Evolutionary conservation across 495 filamentous ascomycete species (phyloP).

Genomic region (Aspergillus homomorphus): DNA sequence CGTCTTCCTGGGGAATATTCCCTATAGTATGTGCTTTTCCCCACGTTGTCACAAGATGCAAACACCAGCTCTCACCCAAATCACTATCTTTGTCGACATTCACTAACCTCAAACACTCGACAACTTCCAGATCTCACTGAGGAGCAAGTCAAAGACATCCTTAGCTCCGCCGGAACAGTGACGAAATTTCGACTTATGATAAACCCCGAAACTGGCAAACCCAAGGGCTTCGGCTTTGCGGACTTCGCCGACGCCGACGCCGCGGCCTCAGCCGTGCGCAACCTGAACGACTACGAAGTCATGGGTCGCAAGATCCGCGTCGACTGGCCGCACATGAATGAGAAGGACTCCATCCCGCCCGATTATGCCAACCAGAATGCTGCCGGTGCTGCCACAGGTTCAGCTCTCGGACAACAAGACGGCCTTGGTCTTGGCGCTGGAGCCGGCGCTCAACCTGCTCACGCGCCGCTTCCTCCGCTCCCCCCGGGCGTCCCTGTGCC

Average conservation of each 20-base stretch:
- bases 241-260: conserved; percentile 89
- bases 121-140: conserved; percentile 72
- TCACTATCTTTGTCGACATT: neutral
- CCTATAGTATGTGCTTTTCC: conserved; percentile 48
- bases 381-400: neutral
- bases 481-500: conserved; percentile 81
- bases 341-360: conserved; percentile 64
- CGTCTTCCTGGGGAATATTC: conserved; percentile 85
- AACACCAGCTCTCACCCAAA: neutral
- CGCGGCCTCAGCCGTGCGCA: conserved; percentile 90
- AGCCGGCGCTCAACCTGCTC: conserved; percentile 33
- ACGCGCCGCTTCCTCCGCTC: conserved; percentile 64
- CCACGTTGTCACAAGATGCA: neutral
- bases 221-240: conserved; percentile 95
- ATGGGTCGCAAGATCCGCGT: conserved; percentile 94
- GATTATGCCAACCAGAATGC: conserved; percentile 33
- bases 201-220: conserved; percentile 90
- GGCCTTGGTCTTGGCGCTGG: conserved; percentile 33
- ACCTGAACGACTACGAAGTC: conserved; percentile 92
- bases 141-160: conserved; percentile 89
- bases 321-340: conserved; percentile 90
- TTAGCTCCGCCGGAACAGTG: conserved; percentile 81
- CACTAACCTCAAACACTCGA: neutral
- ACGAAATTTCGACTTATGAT: conserved; percentile 93
- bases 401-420: conserved; percentile 16